A percentile compares a stretch with the other conserved stretches of the same genome.
phyloP scores from a whole-genome alignment of 2,329 filamentous ascomycete species.

The Knoxdaviesia capensis region DNA sequence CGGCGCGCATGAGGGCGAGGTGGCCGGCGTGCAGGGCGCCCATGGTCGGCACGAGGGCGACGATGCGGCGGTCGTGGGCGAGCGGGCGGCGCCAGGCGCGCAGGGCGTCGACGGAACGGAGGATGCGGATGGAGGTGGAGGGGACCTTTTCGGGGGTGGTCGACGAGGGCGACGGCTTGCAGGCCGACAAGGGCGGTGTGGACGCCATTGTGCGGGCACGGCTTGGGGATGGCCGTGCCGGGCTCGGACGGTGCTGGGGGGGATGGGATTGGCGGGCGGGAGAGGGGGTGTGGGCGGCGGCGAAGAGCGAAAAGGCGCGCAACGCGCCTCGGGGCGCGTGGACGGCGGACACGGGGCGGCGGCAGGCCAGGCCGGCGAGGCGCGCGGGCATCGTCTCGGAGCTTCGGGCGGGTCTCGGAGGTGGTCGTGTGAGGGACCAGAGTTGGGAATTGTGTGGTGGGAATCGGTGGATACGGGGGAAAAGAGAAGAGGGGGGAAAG shows the following conservation, averaged over 20 bases:
- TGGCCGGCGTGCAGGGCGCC: constrained; percentile 90
- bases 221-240: constrained; percentile 6
- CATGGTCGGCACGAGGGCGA: constrained; percentile 93
- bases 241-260: constrained; percentile 4
- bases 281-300: neutral
- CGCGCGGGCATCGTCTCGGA: no score
- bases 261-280: constrained; percentile 5
- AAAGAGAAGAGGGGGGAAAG: constrained; percentile 1
- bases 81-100: constrained; percentile 50
- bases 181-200: constrained; percentile 6
- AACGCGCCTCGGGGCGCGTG: no score
- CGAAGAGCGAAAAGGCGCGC: neutral
- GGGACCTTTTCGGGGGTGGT: constrained; percentile 25
- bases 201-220: no score
- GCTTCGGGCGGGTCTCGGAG: no score
- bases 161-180: constrained; percentile 7
- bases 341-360: no score
- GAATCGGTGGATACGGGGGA: neutral
- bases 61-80: constrained; percentile 43
- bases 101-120: constrained; percentile 54
- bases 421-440: no score
- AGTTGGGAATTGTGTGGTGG: neutral
- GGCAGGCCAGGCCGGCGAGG: no score
- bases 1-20: constrained; percentile 64
- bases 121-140: constrained; percentile 43